A percentile compares a stretch with the other conserved stretches of the same genome.
These are phyloP conservation scores for Ambrosia trifida DNA, from an alignment of 129 eudicot species.

Conservation along the genomic window DNA sequence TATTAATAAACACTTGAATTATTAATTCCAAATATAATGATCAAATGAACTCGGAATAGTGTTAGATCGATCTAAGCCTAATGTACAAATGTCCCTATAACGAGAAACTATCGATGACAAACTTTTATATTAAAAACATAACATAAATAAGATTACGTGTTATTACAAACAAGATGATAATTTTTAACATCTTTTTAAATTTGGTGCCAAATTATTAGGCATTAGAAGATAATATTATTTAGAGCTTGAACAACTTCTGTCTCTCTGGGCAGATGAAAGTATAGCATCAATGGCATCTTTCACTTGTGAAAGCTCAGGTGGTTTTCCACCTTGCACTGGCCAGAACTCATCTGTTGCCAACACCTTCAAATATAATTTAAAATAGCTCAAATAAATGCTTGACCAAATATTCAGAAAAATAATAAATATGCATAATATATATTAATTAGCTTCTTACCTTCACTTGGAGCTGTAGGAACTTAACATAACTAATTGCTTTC, in stretches of 20 bases:
- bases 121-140: constrained; percentile 19
- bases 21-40: neutral
- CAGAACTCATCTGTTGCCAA: constrained; percentile 99
- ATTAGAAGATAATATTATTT: constrained; percentile 25
- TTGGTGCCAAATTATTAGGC: neutral
- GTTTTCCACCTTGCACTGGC: constrained; percentile 96
- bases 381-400: neutral
- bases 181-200: constrained; percentile 2
- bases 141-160: constrained; percentile 33
- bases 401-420: constrained; percentile 7
- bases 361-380: constrained; percentile 44
- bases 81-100: constrained; percentile 3
- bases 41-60: neutral
- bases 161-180: constrained; percentile 34
- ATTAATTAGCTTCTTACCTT: constrained; percentile 47
- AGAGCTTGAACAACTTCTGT: constrained; percentile 61
- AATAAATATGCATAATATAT: neutral
- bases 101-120: constrained; percentile 7
- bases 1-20: constrained; percentile 9
- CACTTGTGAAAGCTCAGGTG: constrained; percentile 94
- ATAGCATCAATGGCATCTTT: constrained; percentile 94
- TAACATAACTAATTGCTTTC: constrained; percentile 92
- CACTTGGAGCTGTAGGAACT: constrained; percentile 96
- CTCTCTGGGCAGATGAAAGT: constrained; percentile 70
- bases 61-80: constrained; percentile 15